Evolutionary conservation across 2,329 filamentous ascomycete species (phyloP), one percentile per base, ranked within the genome.

Genomic region (Thelonectria olida): DNA sequence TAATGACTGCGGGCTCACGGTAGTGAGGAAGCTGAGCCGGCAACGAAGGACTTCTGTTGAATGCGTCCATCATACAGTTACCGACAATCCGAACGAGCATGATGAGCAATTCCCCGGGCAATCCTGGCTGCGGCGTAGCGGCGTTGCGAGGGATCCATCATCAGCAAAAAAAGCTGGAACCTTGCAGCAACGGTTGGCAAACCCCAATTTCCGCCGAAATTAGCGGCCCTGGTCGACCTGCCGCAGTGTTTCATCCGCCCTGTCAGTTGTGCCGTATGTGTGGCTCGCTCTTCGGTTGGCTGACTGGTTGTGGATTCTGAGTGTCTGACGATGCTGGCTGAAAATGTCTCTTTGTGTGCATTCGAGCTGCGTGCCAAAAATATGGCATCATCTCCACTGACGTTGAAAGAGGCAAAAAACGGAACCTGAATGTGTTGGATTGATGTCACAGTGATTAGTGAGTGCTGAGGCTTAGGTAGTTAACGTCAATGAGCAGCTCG

Each of bases 141-240:
- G 49, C 22, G 34, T 45, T 50, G 54, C 25, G 31, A 28, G 55
- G 50, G 56, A 36, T 39, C 20, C 51, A 28, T 52, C 54, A 54
- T 47, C 50, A 54, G 55, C 48, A 64, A 69, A 15, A 65, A 57
- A 62, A 65, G 63, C 65, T 65, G 60, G 47, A 57, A 57, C 53
- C 48, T 27, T 64, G 58, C 54, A 60, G 47, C 56, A 28, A 60
- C 10, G 53, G 41, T 44, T 23, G 50, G 31, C 45, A 47, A 58
- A 65, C 59, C 48, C 62, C 68, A 69, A 73, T 72, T 72, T 72
- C 70, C 65, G 61, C 49, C 57, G 64, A 65, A 63, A 68, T 72
- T 71, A 68, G 63, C 57, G 61, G 47, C 70, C 65, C 67, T 67
- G 67, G 63, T 67, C 15, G 55, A 52, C 55, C 34, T 53, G 55